Evolutionary conservation across 148 eudicot genomes (phyloP).

Genomic region (Silene latifolia): DNA sequence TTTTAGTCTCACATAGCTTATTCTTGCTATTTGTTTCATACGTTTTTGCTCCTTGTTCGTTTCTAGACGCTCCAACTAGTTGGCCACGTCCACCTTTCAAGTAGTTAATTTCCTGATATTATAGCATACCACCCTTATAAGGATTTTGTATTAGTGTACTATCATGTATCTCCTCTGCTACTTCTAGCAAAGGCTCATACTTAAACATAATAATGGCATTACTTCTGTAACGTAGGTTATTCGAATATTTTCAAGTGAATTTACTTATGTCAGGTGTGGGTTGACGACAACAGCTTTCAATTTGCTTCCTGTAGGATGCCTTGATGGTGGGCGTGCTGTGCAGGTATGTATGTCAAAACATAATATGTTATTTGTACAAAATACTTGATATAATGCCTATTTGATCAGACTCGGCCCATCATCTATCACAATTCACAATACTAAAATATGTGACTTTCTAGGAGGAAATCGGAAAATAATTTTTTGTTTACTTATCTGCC

Average conservation of each 20-base stretch:
- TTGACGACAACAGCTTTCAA: conserved; percentile 96
- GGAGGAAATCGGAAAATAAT: no score
- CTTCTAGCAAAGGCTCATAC: not conserved
- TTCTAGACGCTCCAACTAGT: not conserved
- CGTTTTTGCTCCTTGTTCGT: not conserved
- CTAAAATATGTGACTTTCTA: not conserved
- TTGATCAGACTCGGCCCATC: not conserved
- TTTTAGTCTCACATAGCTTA: not conserved
- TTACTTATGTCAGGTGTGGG: conserved; percentile 74
- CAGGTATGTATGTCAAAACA: conserved; percentile 66
- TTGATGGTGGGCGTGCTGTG: conserved; percentile 95
- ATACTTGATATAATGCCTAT: not conserved
- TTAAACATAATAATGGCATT: no score
- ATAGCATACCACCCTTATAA: not conserved
- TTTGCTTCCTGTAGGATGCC: conserved; percentile 98
- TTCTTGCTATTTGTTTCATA: not conserved
- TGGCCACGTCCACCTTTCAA: not conserved
- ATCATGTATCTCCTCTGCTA: not conserved
- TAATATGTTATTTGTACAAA: not conserved
- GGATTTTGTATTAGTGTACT: not conserved
- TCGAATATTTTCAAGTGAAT: not conserved
- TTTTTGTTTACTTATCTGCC: no score
- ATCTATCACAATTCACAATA: not conserved
- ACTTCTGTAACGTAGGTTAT: not conserved
- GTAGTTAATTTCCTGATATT: not conserved